Conservation (phyloP, 805 yeast species). For the Starmerella cellae region DNA sequence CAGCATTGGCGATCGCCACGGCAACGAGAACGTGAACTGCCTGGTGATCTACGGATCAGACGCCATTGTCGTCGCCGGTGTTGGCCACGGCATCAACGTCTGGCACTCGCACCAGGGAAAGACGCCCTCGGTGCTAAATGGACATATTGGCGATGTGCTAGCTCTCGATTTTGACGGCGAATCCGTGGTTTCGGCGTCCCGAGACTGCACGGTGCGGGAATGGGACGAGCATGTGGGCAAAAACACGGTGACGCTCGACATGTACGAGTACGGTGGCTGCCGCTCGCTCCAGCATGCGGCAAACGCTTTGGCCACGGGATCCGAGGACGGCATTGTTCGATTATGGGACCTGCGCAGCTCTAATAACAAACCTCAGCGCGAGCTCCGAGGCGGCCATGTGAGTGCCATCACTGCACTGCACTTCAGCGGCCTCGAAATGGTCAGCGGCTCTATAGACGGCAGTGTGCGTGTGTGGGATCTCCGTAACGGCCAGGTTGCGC, state of each 20-base stretch:
- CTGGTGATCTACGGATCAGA: constrained; percentile 9
- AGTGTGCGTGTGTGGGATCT: constrained; percentile 62
- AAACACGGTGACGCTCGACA: constrained; percentile 58
- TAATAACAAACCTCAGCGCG: constrained; percentile 31
- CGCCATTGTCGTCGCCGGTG: constrained; percentile 12
- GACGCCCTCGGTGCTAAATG: constrained; percentile 38
- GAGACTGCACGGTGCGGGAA: constrained; percentile 58
- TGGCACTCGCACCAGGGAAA: constrained; percentile 23
- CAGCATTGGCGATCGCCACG: neutral
- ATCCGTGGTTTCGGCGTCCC: constrained; percentile 50
- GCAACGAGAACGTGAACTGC: neutral
- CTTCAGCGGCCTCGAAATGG: constrained; percentile 51
- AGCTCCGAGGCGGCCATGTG: constrained; percentile 45
- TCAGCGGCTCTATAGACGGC: constrained; percentile 52
- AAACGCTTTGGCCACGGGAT: constrained; percentile 68
- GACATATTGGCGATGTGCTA: constrained; percentile 56
- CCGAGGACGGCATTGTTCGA: constrained; percentile 61
- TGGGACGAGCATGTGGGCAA: constrained; percentile 61
- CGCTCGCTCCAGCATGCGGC: constrained; percentile 57
- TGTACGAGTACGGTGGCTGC: constrained; percentile 34
- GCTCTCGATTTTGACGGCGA: constrained; percentile 43
- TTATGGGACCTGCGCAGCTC: constrained; percentile 67
- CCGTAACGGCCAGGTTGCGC: constrained; percentile 48
- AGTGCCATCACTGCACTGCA: constrained; percentile 55
- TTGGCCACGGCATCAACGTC: constrained; percentile 6